Base-by-base conservation (phyloP, 805 yeast species). In the Yarrowia osloensis region DNA sequence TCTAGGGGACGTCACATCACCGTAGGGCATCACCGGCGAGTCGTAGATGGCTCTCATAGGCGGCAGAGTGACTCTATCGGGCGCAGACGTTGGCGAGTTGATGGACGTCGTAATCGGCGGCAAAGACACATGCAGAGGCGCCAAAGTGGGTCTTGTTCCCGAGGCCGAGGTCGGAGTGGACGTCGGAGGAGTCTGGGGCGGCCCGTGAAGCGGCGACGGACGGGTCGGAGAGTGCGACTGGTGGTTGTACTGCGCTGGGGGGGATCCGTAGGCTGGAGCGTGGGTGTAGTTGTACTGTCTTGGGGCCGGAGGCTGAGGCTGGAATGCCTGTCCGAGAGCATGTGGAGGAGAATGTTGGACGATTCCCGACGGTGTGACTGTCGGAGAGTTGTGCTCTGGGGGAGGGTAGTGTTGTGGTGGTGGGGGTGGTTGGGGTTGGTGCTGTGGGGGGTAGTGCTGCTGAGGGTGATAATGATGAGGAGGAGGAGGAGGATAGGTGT, bases 81-180 rank as follows among this genome's bases (percentile, higher is more conserved):
- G 63, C 7, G 47, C 63, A 0, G 63, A 57, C 1, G 63, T 57
- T 3, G 63, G 63, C 24, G 63, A 57, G 37, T 39, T 40, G 47
- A 57, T 57, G n/a, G 49, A 39, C 21, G 63, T 57, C 11, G 63
- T 28, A 12, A 57, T 57, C 11, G 63, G 49, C 12, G 63, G 63
- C 35, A 57, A 28, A 5, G 63, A 40, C 2, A 54, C 61, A 8
- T 54, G 61, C 21, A 54, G 44, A 3, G 61, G 61, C 7, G 61
- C 61, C 22, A 54, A 24, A 15, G 21, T 35, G 17, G 61, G 61
- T 17, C 61, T 7, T 7, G 49, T 3, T 7, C 42, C 57, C 4
- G 59, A 33, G 4, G 57, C 57, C 1, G 57, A 50, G 11, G 57
- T 33, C 7, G 57, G 57, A 4, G 9, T 50, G 1, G 40, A 31